Conservation (phyloP, 768 basidiomycete genomes). For the Podaxis sp. region DNA sequence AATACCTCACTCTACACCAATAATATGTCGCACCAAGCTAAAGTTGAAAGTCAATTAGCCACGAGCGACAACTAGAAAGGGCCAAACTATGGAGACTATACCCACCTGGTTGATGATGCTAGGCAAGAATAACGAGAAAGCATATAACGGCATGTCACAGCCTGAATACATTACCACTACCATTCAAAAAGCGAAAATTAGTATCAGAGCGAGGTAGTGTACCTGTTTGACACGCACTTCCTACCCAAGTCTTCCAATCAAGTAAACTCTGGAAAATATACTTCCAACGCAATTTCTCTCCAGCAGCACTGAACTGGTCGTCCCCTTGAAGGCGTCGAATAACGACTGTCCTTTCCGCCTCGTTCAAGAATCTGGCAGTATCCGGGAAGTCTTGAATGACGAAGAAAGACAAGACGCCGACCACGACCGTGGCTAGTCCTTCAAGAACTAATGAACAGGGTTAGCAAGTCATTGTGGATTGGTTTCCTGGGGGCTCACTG, state of each 20-base stretch:
- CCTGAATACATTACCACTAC: constrained; percentile 55
- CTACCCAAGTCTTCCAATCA: constrained; percentile 76
- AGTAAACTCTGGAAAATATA: constrained; percentile 53
- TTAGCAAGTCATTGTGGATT: not conserved
- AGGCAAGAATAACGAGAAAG: constrained; percentile 74
- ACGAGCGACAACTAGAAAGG: not conserved
- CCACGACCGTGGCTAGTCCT: constrained; percentile 64
- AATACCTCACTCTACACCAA: not conserved
- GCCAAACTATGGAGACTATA: constrained; percentile 20
- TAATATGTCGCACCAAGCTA: constrained; percentile 7
- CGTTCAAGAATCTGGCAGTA: constrained; percentile 72
- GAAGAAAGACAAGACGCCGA: constrained; percentile 63
- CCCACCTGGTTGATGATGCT: constrained; percentile 68
- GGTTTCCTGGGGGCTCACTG: constrained; percentile 27
- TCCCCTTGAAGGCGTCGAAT: constrained; percentile 63
- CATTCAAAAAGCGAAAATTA: not conserved
- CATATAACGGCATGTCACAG: constrained; percentile 65
- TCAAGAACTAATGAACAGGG: constrained; percentile 40
- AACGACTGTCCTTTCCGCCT: constrained; percentile 62
- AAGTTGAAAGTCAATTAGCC: not conserved
- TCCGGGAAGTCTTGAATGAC: constrained; percentile 84
- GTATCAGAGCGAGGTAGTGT: not conserved
- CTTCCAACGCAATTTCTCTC: constrained; percentile 54
- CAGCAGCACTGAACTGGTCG: constrained; percentile 69
- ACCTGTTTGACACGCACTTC: constrained; percentile 28